phyloP scores from a whole-genome alignment of 805 yeast species.

The Lachancea lanzarotensis region DNA sequence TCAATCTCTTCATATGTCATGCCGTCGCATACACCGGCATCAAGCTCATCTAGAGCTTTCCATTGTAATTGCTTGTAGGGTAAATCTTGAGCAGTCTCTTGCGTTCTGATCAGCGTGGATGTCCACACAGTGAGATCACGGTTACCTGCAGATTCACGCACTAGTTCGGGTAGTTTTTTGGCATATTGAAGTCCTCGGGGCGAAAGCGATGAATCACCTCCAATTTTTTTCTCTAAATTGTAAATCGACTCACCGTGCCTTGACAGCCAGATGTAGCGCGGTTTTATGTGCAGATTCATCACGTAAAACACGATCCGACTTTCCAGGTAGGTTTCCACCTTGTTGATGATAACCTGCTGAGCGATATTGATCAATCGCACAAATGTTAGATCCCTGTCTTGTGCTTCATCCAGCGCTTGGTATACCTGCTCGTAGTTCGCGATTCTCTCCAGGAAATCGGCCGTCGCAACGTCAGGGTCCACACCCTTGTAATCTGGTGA shows the following conservation, averaged over 20 bases:
- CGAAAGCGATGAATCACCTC: slow-evolving; percentile 86
- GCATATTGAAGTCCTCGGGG: slow-evolving; percentile 84
- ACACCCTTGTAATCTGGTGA: slow-evolving; percentile 72
- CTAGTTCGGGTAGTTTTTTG: slow-evolving; percentile 68
- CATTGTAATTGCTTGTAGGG: slow-evolving; percentile 81
- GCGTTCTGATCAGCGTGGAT: slow-evolving; percentile 83
- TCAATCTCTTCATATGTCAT: slow-evolving; percentile 93
- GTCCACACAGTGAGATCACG: slow-evolving; percentile 89
- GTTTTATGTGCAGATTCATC: slow-evolving; percentile 91
- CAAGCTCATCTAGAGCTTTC: slow-evolving; percentile 96
- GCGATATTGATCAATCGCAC: slow-evolving; percentile 84
- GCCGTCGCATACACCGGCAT: slow-evolving; percentile 97
- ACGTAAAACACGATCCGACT: slow-evolving; percentile 91
- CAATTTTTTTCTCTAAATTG: slow-evolving; percentile 89
- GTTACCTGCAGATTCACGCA: slow-evolving; percentile 50
- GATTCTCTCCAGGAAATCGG: slow-evolving; percentile 70
- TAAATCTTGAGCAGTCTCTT: slow-evolving; percentile 79
- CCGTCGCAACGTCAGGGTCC: slow-evolving; percentile 64
- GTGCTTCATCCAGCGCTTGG: slow-evolving; percentile 59
- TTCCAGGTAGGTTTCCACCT: slow-evolving; percentile 81
- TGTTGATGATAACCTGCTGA: slow-evolving; percentile 80
- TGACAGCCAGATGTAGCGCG: slow-evolving; percentile 86
- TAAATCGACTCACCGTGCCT: slow-evolving; percentile 94
- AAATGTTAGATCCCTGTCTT: slow-evolving; percentile 65
- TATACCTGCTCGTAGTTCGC: slow-evolving; percentile 66